Conservation (phyloP, 2,329 filamentous ascomycete genomes). For the Colletotrichum zoysiae region DNA sequence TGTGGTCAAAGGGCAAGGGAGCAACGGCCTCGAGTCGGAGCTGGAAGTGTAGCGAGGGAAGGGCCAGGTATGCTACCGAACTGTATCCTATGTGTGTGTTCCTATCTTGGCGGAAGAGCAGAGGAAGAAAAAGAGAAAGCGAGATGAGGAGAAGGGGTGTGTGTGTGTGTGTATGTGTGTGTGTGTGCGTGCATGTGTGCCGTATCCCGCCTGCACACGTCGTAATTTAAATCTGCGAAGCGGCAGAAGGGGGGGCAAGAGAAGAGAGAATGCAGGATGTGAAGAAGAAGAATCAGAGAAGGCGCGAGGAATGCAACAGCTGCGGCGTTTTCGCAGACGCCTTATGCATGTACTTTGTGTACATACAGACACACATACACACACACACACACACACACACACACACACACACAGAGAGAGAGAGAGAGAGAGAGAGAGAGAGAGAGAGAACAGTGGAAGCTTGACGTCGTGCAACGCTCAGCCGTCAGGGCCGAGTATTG, state of each 20-base stretch:
- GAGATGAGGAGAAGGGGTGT: background rate
- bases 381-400: no score
- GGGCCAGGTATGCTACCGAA: background rate
- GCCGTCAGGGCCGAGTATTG: background rate
- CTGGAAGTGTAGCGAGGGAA: background rate
- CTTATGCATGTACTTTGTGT: constrained; percentile 2
- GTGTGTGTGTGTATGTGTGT: no score
- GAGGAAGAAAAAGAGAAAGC: no score
- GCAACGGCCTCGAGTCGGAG: background rate
- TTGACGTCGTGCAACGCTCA: constrained; percentile 24
- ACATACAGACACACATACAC: no score
- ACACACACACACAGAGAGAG: no score
- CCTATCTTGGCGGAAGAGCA: background rate
- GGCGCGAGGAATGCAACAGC: constrained; percentile 32
- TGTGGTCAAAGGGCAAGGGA: constrained; percentile 15
- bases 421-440: background rate
- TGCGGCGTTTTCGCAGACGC: constrained; percentile 12
- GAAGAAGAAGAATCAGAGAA: constrained; percentile 38
- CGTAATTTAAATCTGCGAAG: background rate
- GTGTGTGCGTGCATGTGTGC: background rate
- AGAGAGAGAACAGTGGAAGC: constrained; percentile 18
- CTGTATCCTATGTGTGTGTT: background rate
- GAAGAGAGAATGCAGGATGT: constrained; percentile 24
- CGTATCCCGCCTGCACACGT: background rate
- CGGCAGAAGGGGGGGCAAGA: constrained; percentile 11